Conservation (phyloP, 768 basidiomycete genomes). For the Russula sp. region DNA sequence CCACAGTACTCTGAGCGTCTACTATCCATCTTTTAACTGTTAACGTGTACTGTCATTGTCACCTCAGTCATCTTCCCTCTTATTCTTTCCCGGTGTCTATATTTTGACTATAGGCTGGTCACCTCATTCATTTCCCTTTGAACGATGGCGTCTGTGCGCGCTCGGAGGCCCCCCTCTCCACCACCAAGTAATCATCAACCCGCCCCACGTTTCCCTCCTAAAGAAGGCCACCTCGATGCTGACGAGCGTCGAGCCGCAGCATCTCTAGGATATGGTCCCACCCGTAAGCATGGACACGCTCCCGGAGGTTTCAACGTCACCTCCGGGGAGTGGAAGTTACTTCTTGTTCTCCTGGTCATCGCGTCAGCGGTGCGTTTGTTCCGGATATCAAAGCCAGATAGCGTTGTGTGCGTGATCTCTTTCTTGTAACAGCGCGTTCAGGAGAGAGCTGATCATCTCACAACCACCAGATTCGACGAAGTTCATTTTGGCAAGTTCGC, state of each 20-base stretch:
- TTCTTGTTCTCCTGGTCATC: conserved; percentile 61
- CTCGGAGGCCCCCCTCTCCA: conserved; percentile 29
- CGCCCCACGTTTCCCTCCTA: conserved; percentile 26
- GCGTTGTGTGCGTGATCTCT: conserved; percentile 75
- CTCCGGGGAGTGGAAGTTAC: conserved; percentile 72
- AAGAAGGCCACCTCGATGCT: conserved; percentile 31
- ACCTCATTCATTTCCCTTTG: conserved; percentile 16
- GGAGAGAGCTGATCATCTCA: not conserved
- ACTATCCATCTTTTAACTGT: no score
- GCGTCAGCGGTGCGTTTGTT: conserved; percentile 83
- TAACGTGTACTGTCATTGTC: not conserved
- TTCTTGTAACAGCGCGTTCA: conserved; percentile 10
- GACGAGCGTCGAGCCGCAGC: conserved; percentile 31
- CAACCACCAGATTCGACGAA: conserved; percentile 78
- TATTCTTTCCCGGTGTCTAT: not conserved
- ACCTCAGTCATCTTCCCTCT: conserved; percentile 21
- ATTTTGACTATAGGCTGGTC: conserved; percentile 8
- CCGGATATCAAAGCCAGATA: conserved; percentile 78
- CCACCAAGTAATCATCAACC: conserved; percentile 26
- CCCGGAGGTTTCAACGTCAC: conserved; percentile 64
- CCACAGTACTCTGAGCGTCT: not conserved
- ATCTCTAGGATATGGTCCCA: conserved; percentile 28
- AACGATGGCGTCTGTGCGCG: conserved; percentile 33
- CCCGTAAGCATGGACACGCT: conserved; percentile 32
- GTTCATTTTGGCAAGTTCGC: conserved; percentile 99